Evolutionary conservation across 768 basidiomycete genomes (phyloP).

Genomic region (Trametes sanguinea): DNA sequence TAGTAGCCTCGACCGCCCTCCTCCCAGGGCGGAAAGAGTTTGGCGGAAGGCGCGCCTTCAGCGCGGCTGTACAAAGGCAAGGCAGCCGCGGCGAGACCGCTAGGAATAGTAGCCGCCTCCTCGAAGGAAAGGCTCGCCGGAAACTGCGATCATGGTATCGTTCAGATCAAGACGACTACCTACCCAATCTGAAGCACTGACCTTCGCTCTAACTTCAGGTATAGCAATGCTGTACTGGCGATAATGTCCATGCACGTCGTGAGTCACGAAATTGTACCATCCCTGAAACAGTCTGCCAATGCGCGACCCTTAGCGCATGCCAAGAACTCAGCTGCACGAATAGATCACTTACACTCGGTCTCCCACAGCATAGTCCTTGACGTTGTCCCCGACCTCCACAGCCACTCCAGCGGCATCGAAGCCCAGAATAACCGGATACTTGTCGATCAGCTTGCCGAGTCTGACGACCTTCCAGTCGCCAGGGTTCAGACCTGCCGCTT

Average conservation of each 20-base stretch:
- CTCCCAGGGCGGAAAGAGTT: conserved; percentile 31
- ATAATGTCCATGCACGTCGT: background rate
- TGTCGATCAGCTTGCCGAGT: conserved; percentile 34
- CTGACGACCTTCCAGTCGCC: conserved; percentile 41
- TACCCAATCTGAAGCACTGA: too few relatives aligned
- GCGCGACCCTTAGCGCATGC: too few relatives aligned
- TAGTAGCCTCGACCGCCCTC: conserved; percentile 33
- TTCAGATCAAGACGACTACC: too few relatives aligned
- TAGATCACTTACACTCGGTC: conserved; percentile 40
- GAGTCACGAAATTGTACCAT: background rate
- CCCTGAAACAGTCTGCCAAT: conserved; percentile 10
- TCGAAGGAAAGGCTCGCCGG: conserved; percentile 39
- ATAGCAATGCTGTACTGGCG: conserved; percentile 6
- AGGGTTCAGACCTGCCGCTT: conserved; percentile 35
- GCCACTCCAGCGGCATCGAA: conserved; percentile 39
- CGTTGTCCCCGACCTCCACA: conserved; percentile 40
- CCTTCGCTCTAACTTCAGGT: conserved; percentile 13
- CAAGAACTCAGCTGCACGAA: too few relatives aligned
- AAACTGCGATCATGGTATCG: conserved; percentile 25
- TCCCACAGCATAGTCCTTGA: conserved; percentile 38
- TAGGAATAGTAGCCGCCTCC: conserved; percentile 41
- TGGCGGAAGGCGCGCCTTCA: background rate
- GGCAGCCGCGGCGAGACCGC: conserved; percentile 37
- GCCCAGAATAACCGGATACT: conserved; percentile 33
- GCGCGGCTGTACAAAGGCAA: conserved; percentile 37